A percentile compares a stretch with the other conserved stretches of the same genome.
Conservation (phyloP, 352 stramenopile species). For the Heterotrichella gracilis region DNA sequence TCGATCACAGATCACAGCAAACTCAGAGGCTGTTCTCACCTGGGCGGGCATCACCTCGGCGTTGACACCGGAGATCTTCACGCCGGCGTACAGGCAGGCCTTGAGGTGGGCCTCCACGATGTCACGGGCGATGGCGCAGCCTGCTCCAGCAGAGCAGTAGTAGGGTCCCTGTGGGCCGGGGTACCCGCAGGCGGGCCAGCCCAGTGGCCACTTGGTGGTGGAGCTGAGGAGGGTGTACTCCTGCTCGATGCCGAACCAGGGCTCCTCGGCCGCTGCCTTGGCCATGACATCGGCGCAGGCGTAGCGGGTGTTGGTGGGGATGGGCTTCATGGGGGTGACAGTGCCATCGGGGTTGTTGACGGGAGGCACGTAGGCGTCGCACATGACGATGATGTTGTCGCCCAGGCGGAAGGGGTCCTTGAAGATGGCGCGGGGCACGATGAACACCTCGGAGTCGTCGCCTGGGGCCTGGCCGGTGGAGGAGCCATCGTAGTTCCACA, state of each 20-base stretch:
- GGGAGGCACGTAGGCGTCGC: slow-evolving; percentile 76
- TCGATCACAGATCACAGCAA: too few species aligned
- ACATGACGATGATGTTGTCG: slow-evolving; percentile 78
- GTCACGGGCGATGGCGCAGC: slow-evolving; percentile 63
- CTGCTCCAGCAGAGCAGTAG: slow-evolving; percentile 57
- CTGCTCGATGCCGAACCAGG: slow-evolving; percentile 59
- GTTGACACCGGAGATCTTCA: slow-evolving; percentile 46
- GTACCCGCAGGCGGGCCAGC: slow-evolving; percentile 50
- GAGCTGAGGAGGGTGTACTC: slow-evolving; percentile 58
- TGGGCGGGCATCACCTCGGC: slow-evolving; percentile 46
- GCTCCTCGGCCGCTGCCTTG: neutral
- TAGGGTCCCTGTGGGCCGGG: slow-evolving; percentile 50
- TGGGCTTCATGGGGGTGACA: too few species aligned
- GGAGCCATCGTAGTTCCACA: slow-evolving; percentile 88
- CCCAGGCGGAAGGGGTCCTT: slow-evolving; percentile 67
- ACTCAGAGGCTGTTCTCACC: too few species aligned
- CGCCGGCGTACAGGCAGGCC: slow-evolving; percentile 53
- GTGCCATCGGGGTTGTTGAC: slow-evolving; percentile 60
- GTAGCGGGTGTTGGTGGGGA: slow-evolving; percentile 53
- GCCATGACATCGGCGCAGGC: slow-evolving; percentile 16
- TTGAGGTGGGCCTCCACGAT: slow-evolving; percentile 71
- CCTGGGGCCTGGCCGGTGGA: slow-evolving; percentile 69
- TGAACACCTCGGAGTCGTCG: slow-evolving; percentile 48
- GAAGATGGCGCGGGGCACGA: slow-evolving; percentile 56
- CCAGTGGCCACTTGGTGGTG: slow-evolving; percentile 29